phyloP scores from a whole-genome alignment of 495 filamentous ascomycete genomes.

The Lasiosphaeria hispida region DNA sequence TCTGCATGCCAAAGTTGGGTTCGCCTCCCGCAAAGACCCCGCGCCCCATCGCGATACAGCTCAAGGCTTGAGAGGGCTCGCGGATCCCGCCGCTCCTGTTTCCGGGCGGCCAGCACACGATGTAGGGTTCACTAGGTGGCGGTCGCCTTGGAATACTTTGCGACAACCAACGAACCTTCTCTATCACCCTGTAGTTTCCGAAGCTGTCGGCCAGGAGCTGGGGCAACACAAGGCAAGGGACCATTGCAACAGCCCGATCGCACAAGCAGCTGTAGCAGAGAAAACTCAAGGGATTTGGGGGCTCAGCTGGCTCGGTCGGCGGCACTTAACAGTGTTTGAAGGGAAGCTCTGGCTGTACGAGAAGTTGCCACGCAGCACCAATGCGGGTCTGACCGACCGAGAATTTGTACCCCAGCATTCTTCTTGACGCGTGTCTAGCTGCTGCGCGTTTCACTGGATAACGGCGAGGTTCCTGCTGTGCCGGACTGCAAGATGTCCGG shows the following conservation, averaged over 20 bases:
- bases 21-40: neutral
- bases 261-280: neutral
- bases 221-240: neutral
- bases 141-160: neutral
- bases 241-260: neutral
- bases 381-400: too few species aligned
- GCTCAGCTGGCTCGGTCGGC: too few species aligned
- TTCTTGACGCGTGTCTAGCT: too few species aligned
- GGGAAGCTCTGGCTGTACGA: too few species aligned
- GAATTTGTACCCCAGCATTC: too few species aligned
- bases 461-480: too few species aligned
- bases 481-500: too few species aligned
- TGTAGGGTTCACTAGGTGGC: too few species aligned
- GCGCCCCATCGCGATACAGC: neutral
- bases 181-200: neutral
- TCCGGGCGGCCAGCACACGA: neutral
- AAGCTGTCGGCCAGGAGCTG: neutral
- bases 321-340: too few species aligned
- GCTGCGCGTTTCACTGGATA: too few species aligned
- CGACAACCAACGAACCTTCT: neutral
- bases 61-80: too few species aligned
- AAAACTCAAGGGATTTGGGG: neutral
- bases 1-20: constrained; percentile 12
- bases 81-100: neutral
- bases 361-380: too few species aligned